Evolutionary conservation across 768 basidiomycete genomes (phyloP), one percentile per base, ranked within the genome.

Genomic region (Russula earlei): DNA sequence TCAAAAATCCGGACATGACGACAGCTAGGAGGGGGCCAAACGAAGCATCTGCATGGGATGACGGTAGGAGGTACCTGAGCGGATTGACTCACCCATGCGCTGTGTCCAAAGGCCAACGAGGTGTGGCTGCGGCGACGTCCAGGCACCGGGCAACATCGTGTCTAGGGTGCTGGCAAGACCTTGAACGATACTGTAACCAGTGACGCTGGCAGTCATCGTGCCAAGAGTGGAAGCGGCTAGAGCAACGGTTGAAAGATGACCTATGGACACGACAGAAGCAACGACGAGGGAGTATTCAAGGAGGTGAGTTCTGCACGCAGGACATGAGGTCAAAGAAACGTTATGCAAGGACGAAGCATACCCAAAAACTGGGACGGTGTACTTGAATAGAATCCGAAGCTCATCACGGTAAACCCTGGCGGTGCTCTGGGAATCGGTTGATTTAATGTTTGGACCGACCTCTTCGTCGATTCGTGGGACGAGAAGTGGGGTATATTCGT

Each of bases 31-130:
- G 20, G 31, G 40, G 27, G 12, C n/a, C n/a, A 36, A 53, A 22
- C 11, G 55, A 40, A 11, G 38, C 29, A 29, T 38, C 22, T 52
- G 14, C 38, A 24, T 4, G 15, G n/a, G 24, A 33, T n/a, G 33
- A 10, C 42, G 36, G 47, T 41, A 20, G 37, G 24, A 47, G n/a
- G 51, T 33, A 52, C 20, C n/a, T 0, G 24, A 37, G 38, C 5
- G 3, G 8, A 19, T 1, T 20, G 15, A 74, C 84, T 43, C 61
- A 87, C 86, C 73, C 87, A 91, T 92, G 60, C 93, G 75, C 68
- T 94, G 91, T 9, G 86, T 70, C 93, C 93, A 95, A 8, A 95
- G 75, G 7, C 93, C 93, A 11, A 97, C 90, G 11, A 91, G 75
- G 15, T 84, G 72, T 0, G 93, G 95, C 29, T 85, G 82, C 1